Conservation (phyloP, 2,329 filamentous ascomycete species). For the Aureobasidium sp. region DNA sequence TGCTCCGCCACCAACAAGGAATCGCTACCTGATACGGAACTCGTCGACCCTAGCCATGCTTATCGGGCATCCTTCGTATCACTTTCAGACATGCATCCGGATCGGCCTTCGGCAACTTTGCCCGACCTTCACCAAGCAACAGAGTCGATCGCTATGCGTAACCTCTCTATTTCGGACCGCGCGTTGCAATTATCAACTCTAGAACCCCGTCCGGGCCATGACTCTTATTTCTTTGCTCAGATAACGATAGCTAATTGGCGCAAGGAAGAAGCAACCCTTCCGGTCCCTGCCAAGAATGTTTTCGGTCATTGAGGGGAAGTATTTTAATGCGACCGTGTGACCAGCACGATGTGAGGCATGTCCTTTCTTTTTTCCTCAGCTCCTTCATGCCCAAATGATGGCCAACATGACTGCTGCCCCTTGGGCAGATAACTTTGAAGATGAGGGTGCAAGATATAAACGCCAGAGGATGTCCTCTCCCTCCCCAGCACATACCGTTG, state of each 20-base stretch:
- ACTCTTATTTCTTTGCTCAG: slow-evolving; percentile 10
- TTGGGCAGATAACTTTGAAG: not conserved
- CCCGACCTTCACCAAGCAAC: not conserved
- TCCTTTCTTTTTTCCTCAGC: not conserved
- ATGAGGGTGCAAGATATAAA: slow-evolving; percentile 9
- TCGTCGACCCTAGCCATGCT: slow-evolving; percentile 1
- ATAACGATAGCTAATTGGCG: slow-evolving; percentile 13
- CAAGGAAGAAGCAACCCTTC: not conserved
- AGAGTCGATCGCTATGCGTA: slow-evolving; percentile 1
- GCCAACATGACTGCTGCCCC: not conserved
- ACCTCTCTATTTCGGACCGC: slow-evolving; percentile 7
- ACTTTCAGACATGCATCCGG: not conserved
- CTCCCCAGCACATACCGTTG: slow-evolving; percentile 2
- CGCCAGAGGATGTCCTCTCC: slow-evolving; percentile 8
- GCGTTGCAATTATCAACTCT: slow-evolving; percentile 6
- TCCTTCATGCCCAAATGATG: not conserved
- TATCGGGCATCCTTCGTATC: slow-evolving; percentile 7
- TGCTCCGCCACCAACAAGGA: slow-evolving; percentile 6
- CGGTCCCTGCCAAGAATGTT: slow-evolving; percentile 10
- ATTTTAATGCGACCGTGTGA: slow-evolving; percentile 10
- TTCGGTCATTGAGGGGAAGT: slow-evolving; percentile 13
- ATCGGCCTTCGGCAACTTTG: not conserved
- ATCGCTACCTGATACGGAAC: slow-evolving; percentile 2
- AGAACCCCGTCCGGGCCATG: slow-evolving; percentile 3
- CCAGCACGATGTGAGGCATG: not conserved